phyloP scores from a whole-genome alignment of 2,329 filamentous ascomycete genomes.

The Colletotrichum destructivum region DNA sequence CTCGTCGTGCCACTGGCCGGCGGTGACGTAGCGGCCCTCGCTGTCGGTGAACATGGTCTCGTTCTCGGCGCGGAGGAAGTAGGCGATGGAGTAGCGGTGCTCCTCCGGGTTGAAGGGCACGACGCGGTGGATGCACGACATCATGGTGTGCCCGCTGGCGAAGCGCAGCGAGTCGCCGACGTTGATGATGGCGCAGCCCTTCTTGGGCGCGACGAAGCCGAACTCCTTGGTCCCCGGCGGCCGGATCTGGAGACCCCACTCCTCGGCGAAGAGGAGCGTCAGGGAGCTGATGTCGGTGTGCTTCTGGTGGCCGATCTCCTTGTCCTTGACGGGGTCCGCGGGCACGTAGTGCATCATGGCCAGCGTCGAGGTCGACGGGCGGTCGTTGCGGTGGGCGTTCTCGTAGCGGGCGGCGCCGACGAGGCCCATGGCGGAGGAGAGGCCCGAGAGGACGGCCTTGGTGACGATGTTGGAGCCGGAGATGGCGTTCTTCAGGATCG shows the following conservation, averaged over 20 bases:
- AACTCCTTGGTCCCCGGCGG: constrained; percentile 63
- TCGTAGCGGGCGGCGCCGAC: constrained; percentile 63
- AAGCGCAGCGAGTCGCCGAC: constrained; percentile 73
- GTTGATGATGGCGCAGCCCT: constrained; percentile 69
- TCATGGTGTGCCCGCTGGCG: constrained; percentile 66
- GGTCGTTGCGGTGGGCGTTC: constrained; percentile 66
- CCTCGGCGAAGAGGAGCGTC: constrained; percentile 69
- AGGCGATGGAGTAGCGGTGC: constrained; percentile 69
- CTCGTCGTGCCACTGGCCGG: constrained; percentile 68
- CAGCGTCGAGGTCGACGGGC: constrained; percentile 64
- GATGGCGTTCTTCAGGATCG: constrained; percentile 65
- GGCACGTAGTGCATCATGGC: constrained; percentile 70
- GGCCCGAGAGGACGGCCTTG: constrained; percentile 63
- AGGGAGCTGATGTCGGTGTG: constrained; percentile 71
- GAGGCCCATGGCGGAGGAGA: constrained; percentile 64
- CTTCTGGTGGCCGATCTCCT: constrained; percentile 68
- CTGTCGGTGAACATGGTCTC: constrained; percentile 70
- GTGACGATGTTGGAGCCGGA: constrained; percentile 65
- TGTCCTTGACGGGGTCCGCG: constrained; percentile 55
- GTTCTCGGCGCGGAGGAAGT: constrained; percentile 71
- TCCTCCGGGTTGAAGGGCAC: constrained; percentile 63
- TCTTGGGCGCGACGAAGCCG: constrained; percentile 67
- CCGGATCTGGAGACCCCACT: constrained; percentile 71
- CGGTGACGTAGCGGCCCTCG: constrained; percentile 67
- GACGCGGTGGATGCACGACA: constrained; percentile 71